Evolutionary conservation across 2,329 filamentous ascomycete species (phyloP), one percentile per base, ranked within the genome.

Genomic region (Didymella segeticola): DNA sequence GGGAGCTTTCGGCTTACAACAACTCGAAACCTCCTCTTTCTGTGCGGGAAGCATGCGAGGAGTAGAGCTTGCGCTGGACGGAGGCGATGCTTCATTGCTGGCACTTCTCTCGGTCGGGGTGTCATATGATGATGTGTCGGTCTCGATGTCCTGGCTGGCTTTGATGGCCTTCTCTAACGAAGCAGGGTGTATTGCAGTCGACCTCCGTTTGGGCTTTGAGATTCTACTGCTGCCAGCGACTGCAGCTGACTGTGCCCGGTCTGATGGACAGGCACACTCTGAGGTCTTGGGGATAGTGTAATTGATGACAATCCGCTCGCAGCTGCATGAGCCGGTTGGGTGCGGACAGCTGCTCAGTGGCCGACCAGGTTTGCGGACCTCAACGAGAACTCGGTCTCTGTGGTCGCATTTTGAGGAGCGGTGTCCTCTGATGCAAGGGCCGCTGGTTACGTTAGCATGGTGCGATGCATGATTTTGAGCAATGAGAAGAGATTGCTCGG

Each of bases 331-430:
- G 43, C 84, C 84, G 25, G 81, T 79, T 6, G 85, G 82, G 63
- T 90, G 88, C 47, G 88, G 87, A 65, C 88, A 90, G 47, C 83
- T 82, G 71, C 86, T 89, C 48, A 90, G 75, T 8, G 88, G 88
- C 43, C 88, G 82, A 15, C 88, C 88, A 14, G 88, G 88, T 67
- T 90, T 90, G 58, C 87, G 83, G 14, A 91, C 88, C 19, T 86
- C 85, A 3, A 89, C 79, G 80, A 90, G 85, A 27, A 89, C 77
- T 53, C 88, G 84, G 63, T 89, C 87, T 59, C 82, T 80, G 56
- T 91, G 88, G 41, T 83, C 86, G 73, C 88, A 91, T 78, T 89
- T 89, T 46, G 88, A 89, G 25, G 88, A 90, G 64, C 88, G 86
- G 73, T 91, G 88, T 51, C 88, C 88, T 67, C 88, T 86, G 63